These are phyloP conservation scores for Xylaria curta DNA, from an alignment of 495 filamentous ascomycete species.

Conservation along the genomic window DNA sequence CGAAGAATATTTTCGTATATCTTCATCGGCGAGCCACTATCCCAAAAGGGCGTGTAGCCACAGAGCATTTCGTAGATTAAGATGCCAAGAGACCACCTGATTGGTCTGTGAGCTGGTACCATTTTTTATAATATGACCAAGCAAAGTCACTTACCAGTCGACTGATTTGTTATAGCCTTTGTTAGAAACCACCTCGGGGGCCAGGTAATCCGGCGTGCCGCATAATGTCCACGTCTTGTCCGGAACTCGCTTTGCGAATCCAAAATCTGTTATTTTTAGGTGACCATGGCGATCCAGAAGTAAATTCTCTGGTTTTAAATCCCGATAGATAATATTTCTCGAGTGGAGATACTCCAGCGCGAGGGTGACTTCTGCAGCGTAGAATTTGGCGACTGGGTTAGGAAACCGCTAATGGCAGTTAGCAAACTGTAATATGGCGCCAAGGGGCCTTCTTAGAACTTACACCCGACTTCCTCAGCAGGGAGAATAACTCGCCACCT, in stretches of 20 bases:
- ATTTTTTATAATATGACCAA: slow-evolving; percentile 5
- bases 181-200: slow-evolving; percentile 93
- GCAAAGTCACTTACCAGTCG: slow-evolving; percentile 75
- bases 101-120: slow-evolving; percentile 21
- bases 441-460: slow-evolving; percentile 40
- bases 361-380: slow-evolving; percentile 95
- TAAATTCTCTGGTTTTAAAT: slow-evolving; percentile 96
- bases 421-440: neutral
- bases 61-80: slow-evolving; percentile 99
- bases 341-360: slow-evolving; percentile 96
- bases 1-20: slow-evolving; percentile 99
- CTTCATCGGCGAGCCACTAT: slow-evolving; percentile 94
- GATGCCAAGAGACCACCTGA: slow-evolving; percentile 97
- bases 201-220: slow-evolving; percentile 97
- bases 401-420: slow-evolving; percentile 78
- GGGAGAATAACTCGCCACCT: slow-evolving; percentile 94
- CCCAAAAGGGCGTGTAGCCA: slow-evolving; percentile 98
- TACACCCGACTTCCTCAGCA: slow-evolving; percentile 96
- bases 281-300: slow-evolving; percentile 95
- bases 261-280: slow-evolving; percentile 98
- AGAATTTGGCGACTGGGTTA: slow-evolving; percentile 98
- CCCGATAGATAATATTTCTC: slow-evolving; percentile 95
- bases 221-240: slow-evolving; percentile 99
- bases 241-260: slow-evolving; percentile 96
- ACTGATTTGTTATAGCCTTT: slow-evolving; percentile 99